Evolutionary conservation across 805 yeast species (phyloP).

Genomic region (Starmerella lactis-condensi): DNA sequence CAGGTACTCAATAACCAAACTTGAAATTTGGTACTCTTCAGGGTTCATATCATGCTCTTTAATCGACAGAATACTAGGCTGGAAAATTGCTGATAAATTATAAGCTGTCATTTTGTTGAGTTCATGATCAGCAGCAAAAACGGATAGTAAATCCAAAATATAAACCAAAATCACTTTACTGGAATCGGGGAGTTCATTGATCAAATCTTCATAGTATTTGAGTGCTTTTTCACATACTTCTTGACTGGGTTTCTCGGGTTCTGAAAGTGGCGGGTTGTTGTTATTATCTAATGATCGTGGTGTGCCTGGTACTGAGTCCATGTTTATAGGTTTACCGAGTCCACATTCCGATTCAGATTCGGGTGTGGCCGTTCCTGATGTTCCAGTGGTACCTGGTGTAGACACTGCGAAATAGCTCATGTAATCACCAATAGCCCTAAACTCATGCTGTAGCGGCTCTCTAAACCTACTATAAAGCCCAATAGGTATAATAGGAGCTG

Average conservation of each 20-base stretch:
- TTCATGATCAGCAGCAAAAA: slow-evolving; percentile 62
- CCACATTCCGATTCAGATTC: too few relatives aligned
- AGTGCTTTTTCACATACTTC: too few relatives aligned
- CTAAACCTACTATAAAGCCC: slow-evolving; percentile 60
- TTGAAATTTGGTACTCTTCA: slow-evolving; percentile 73
- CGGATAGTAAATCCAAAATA: slow-evolving; percentile 65
- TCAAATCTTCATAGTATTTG: slow-evolving; percentile 46
- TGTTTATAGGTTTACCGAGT: too few relatives aligned
- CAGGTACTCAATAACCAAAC: slow-evolving; percentile 71
- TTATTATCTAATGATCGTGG: too few relatives aligned
- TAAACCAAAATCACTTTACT: slow-evolving; percentile 71
- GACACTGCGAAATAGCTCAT: slow-evolving; percentile 39
- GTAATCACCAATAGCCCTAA: slow-evolving; percentile 46
- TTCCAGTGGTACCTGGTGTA: too few relatives aligned
- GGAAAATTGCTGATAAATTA: slow-evolving; percentile 88
- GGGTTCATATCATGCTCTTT: slow-evolving; percentile 87
- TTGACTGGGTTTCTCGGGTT: too few relatives aligned
- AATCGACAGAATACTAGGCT: slow-evolving; percentile 86
- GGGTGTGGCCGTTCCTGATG: too few relatives aligned
- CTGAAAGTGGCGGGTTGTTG: too few relatives aligned
- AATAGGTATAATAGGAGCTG: slow-evolving; percentile 81
- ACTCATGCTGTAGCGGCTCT: slow-evolving; percentile 40
- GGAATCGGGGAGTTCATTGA: slow-evolving; percentile 53
- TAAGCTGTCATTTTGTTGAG: slow-evolving; percentile 80
- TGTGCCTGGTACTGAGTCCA: too few relatives aligned